Conservation (phyloP, 768 basidiomycete species). For the Pholiota microspora region DNA sequence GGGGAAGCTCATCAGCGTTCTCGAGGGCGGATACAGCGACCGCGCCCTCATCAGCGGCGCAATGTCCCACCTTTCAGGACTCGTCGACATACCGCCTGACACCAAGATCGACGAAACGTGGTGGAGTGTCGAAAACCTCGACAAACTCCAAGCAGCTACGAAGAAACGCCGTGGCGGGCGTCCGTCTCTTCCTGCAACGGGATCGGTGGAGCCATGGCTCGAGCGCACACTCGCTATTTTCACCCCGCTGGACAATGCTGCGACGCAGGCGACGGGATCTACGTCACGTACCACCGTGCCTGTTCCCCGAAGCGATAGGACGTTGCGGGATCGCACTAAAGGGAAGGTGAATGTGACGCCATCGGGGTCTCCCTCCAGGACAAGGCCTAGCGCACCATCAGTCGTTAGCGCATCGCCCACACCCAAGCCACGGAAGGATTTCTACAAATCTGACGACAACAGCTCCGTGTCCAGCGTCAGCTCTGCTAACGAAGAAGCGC, state of each 20-base stretch:
- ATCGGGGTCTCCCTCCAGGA: constrained; percentile 16
- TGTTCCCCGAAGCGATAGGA: constrained; percentile 38
- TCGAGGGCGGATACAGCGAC: constrained; percentile 96
- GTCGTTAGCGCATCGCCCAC: not conserved
- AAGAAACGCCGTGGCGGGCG: constrained; percentile 59
- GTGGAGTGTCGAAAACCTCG: constrained; percentile 65
- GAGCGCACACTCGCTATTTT: constrained; percentile 52
- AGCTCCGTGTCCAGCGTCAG: constrained; percentile 17
- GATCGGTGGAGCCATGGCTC: constrained; percentile 51
- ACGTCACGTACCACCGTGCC: constrained; percentile 19
- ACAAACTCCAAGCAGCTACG: constrained; percentile 59
- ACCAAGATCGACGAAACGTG: constrained; percentile 46
- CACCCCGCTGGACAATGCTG: constrained; percentile 36
- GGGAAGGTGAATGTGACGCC: constrained; percentile 33
- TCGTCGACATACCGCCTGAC: constrained; percentile 38
- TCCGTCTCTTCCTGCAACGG: constrained; percentile 32
- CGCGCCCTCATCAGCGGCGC: constrained; percentile 81
- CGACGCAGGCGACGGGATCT: constrained; percentile 19
- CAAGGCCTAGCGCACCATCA: not conserved
- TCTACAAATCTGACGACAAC: constrained; percentile 9
- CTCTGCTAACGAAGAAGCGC: constrained; percentile 15
- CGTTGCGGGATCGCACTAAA: constrained; percentile 53
- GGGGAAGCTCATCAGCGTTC: constrained; percentile 79
- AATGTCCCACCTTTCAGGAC: constrained; percentile 77
- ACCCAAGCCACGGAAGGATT: not conserved